Evolutionary conservation across 2,329 filamentous ascomycete genomes (phyloP).

Genomic region (Acarospora socialis): DNA sequence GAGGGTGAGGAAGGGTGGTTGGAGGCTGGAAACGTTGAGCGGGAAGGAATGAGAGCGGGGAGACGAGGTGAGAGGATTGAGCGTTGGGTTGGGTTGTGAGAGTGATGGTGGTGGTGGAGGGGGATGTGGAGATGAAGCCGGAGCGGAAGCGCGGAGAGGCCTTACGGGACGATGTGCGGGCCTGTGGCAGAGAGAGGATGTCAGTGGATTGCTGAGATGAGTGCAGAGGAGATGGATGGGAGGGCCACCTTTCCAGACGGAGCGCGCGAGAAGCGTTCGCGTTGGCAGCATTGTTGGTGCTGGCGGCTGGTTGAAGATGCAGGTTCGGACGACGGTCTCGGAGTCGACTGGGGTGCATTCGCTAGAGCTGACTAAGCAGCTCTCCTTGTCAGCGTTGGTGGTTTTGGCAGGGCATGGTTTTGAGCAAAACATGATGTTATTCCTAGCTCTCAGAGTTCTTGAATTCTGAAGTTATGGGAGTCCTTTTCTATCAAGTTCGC

Average conservation of each 20-base stretch:
- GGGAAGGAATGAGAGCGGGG: neutral
- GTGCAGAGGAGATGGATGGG: neutral
- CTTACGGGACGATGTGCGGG: slow-evolving; percentile 58
- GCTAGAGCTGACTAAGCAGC: no score
- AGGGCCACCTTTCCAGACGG: slow-evolving; percentile 76
- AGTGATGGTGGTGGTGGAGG: neutral
- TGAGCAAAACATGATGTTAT: no score
- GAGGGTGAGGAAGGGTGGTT: slow-evolving; percentile 6
- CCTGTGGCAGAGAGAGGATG: slow-evolving; percentile 35
- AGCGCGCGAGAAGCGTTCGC: slow-evolving; percentile 54
- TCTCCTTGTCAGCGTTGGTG: no score
- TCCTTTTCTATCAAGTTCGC: no score
- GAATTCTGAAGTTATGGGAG: no score
- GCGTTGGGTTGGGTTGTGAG: neutral
- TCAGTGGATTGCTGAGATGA: slow-evolving; percentile 15
- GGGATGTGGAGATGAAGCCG: neutral
- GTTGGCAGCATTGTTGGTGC: slow-evolving; percentile 50
- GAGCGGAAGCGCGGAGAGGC: slow-evolving; percentile 13
- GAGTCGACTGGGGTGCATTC: no score
- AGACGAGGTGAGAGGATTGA: slow-evolving; percentile 8
- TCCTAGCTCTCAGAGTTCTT: no score
- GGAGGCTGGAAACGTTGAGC: slow-evolving; percentile 5
- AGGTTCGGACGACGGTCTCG: no score
- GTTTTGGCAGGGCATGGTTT: no score
- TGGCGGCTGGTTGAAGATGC: neutral